These are phyloP conservation scores for Daldinia sp. DNA, from an alignment of 2,329 filamentous ascomycete genomes.

Conservation along the genomic window DNA sequence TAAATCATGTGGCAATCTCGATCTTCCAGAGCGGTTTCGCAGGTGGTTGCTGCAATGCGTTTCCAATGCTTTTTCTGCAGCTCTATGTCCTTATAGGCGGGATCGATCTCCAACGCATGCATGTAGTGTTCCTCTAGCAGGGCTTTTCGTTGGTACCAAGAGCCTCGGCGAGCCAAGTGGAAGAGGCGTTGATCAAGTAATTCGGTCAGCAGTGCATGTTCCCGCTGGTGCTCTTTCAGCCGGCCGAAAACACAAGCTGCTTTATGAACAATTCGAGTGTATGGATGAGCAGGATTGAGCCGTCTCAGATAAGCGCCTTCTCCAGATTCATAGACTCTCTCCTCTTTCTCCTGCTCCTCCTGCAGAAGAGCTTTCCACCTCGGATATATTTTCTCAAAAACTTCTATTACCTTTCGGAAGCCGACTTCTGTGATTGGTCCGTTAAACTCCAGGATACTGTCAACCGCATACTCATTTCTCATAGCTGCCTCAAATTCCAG, in stretches of 20 bases:
- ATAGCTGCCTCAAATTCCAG: conserved; percentile 92
- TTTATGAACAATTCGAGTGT: conserved; percentile 93
- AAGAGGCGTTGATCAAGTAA: conserved; percentile 86
- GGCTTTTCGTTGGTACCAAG: conserved; percentile 96
- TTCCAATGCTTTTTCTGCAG: conserved; percentile 86
- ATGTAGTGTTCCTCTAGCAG: conserved; percentile 97
- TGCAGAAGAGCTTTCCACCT: conserved; percentile 81
- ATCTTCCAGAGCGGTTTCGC: conserved; percentile 88
- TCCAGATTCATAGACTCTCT: conserved; percentile 79
- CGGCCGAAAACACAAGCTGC: conserved; percentile 82
- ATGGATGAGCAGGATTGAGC: conserved; percentile 92
- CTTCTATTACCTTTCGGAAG: conserved; percentile 74
- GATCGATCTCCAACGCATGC: conserved; percentile 67
- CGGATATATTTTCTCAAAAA: conserved; percentile 80
- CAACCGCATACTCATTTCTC: conserved; percentile 82
- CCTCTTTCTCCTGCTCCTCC: conserved; percentile 83
- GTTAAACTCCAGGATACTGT: conserved; percentile 83
- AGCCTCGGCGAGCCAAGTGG: conserved; percentile 83
- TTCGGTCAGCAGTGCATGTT: conserved; percentile 79
- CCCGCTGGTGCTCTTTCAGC: conserved; percentile 81
- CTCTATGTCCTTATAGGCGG: conserved; percentile 55
- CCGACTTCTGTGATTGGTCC: conserved; percentile 75
- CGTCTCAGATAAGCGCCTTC: conserved; percentile 91
- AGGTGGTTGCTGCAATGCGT: conserved; percentile 79
- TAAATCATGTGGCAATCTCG: conserved; percentile 90